Evolutionary conservation across 2,329 filamentous ascomycete genomes (phyloP), one percentile per base, ranked within the genome.

Genomic region (Rutstroemia sydowiana): DNA sequence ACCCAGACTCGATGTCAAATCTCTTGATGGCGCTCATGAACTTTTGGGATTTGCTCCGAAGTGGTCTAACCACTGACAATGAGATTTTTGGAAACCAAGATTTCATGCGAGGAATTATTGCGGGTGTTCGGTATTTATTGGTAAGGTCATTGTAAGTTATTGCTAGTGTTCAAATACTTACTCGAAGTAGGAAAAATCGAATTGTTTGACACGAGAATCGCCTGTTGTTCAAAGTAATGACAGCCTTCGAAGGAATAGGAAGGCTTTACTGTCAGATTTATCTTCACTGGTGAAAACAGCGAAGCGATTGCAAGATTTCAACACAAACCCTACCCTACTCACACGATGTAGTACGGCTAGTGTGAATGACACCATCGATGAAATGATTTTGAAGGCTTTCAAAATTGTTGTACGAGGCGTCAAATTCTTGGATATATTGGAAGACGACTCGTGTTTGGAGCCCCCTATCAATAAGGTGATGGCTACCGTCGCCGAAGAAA

Each of bases 311-410:
- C 89, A 92, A 68, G 88, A 91, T 62, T 57, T 82, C 88, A 53
- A 75, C 73, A 54, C 44, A 1, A 37, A 52, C 43, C 23, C 23
- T 34, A 32, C 48, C 26, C 47, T 47, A 28, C 74, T 74, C 3
- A 59, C 69, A 39, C 59, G 70, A 0, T 68, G 71, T 13, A 72
- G 75, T 0, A 66, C 71, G 0, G 77, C 84, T 28, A 76, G 81
- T 42, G 74, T 86, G 11, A 88, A 88, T 62, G 81, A 87, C 61
- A 80, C 92, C 52, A 80, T 96, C 52, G 92, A 97, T 64, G 88
- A 95, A 66, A 89, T 97, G 80, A 87, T 97, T 21, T 73, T 95
- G 48, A 93, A 91, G 68, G 91, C 91, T 0, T 97, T 95, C 73
- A 90, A 87, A 65, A 90, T 97, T 48, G 87, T 95, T n/a, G 92